A percentile compares a stretch with the other conserved stretches of the same genome.
Evolutionary conservation across 139 green algal species (phyloP).

Genomic region (Pleodorina starrii): DNA sequence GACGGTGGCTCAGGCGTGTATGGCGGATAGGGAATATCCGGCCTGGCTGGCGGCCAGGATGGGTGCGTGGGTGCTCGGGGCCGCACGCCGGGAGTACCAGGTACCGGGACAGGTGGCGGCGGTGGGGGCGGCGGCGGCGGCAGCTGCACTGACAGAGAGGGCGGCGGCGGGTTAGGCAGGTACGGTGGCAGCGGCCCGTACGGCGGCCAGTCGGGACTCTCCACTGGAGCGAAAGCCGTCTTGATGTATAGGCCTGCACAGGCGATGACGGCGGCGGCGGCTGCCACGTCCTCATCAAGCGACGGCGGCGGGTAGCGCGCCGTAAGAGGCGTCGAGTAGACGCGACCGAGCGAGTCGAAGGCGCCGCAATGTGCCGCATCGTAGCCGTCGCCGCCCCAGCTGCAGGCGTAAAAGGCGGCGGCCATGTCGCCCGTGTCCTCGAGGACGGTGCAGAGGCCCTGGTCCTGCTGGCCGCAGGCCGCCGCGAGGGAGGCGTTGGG

Average conservation of each 20-base stretch:
- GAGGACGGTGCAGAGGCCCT: not conserved
- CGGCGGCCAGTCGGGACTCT: not conserved
- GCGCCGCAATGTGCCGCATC: not conserved
- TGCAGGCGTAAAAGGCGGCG: not conserved
- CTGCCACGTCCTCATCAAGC: not conserved
- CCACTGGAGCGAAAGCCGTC: not conserved
- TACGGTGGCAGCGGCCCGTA: not conserved
- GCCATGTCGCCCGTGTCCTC: conserved; percentile 4
- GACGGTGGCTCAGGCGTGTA: not conserved
- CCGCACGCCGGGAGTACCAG: no score
- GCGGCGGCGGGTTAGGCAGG: not conserved
- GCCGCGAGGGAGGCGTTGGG: not conserved
- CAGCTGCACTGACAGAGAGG: not conserved
- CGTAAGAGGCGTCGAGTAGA: not conserved
- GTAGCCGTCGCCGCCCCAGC: conserved; percentile 21
- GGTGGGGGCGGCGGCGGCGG: not conserved
- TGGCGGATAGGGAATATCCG: not conserved
- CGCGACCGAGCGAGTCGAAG: conserved; percentile 11
- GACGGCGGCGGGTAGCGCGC: not conserved
- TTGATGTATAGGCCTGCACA: not conserved
- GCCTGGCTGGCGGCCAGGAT: not conserved
- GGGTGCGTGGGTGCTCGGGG: not conserved
- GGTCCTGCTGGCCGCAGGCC: not conserved
- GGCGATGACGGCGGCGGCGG: not conserved
- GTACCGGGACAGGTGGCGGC: not conserved